These are phyloP conservation scores for Rhodamnia argentea DNA, from an alignment of 345 rosid species.

Conservation along the genomic window DNA sequence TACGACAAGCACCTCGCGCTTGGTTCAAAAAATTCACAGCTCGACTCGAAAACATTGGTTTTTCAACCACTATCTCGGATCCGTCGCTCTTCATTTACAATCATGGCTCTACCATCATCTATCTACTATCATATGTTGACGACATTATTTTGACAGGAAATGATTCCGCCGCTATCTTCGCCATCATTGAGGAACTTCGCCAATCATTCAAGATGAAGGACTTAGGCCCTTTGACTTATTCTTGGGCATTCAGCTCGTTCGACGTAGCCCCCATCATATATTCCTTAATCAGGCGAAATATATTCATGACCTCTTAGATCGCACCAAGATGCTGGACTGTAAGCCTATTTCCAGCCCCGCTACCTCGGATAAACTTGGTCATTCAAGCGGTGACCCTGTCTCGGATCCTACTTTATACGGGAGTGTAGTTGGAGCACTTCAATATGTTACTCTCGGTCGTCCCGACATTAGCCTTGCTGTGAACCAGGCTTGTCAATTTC, in stretches of 20 bases:
- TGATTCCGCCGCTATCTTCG: background rate
- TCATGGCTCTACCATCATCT: too few relatives aligned
- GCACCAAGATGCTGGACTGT: too few relatives aligned
- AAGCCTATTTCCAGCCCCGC: too few relatives aligned
- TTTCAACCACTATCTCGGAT: too few relatives aligned
- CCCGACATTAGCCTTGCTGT: background rate
- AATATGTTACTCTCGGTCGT: background rate
- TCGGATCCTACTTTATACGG: background rate
- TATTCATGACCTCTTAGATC: too few relatives aligned
- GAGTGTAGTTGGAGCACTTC: background rate
- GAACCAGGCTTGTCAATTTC: background rate
- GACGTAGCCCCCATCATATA: background rate
- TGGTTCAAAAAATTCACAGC: too few relatives aligned
- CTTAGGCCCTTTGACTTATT: background rate
- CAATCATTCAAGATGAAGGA: background rate
- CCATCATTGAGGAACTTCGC: background rate
- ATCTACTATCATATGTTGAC: background rate
- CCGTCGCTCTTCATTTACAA: too few relatives aligned
- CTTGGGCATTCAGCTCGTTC: background rate
- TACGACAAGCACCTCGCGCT: too few relatives aligned
- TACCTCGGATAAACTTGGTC: too few relatives aligned
- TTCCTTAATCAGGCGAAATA: background rate
- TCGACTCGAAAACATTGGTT: too few relatives aligned
- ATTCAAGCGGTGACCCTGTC: too few relatives aligned
- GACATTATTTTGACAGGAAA: background rate